Percentiles rank a stretch among this genome's conserved stretches.
phyloP scores from a whole-genome alignment of 2,329 filamentous ascomycete species.

The Cordyceps cateniannulata region DNA sequence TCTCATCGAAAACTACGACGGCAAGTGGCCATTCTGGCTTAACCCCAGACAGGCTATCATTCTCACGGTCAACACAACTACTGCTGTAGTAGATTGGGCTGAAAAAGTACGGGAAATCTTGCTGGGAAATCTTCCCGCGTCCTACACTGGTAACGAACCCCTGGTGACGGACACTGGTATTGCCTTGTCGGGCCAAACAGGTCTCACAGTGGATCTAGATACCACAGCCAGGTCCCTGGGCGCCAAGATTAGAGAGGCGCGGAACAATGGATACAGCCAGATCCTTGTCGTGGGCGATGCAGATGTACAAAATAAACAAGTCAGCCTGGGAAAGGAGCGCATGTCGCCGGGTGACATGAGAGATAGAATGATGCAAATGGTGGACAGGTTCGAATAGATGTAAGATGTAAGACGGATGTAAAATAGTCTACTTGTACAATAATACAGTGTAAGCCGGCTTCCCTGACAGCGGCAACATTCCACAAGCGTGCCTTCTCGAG shows the following conservation, averaged over 20 bases:
- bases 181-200: conserved; percentile 46
- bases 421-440: conserved; percentile 4
- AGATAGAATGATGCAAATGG: conserved; percentile 38
- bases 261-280: conserved; percentile 62
- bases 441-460: not conserved
- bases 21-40: conserved; percentile 82
- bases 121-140: conserved; percentile 35
- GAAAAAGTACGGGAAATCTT: conserved; percentile 42
- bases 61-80: conserved; percentile 61
- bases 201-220: conserved; percentile 65
- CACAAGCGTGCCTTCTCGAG: not conserved
- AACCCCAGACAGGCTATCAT: conserved; percentile 73
- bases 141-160: conserved; percentile 28
- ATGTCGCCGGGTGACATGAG: conserved; percentile 40
- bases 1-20: conserved; percentile 75
- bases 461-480: not conserved
- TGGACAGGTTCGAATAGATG: conserved; percentile 40
- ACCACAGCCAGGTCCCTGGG: conserved; percentile 53
- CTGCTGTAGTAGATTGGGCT: conserved; percentile 45
- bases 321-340: conserved; percentile 38
- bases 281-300: conserved; percentile 66
- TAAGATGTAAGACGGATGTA: conserved; percentile 4
- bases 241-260: conserved; percentile 69
- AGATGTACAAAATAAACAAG: conserved; percentile 52
- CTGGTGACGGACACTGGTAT: conserved; percentile 29